phyloP scores from a whole-genome alignment of 176 grass and related monocot species.

The Hordeum marinum region DNA sequence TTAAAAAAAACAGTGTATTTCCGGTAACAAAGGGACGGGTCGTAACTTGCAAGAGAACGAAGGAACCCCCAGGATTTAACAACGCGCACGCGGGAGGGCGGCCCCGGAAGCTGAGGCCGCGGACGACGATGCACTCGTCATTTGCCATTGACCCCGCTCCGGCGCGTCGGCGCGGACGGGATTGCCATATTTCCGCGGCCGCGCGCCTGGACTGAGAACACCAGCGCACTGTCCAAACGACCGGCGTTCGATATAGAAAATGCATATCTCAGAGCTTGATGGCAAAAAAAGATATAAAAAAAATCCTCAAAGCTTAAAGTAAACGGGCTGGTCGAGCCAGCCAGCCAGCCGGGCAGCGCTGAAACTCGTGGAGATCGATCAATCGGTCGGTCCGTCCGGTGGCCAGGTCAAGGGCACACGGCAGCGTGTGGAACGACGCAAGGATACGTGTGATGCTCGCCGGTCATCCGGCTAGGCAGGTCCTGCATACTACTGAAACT shows the following conservation, averaged over 20 bases:
- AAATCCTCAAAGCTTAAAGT: too few species aligned
- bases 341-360: too few species aligned
- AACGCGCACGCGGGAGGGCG: neutral
- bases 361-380: neutral
- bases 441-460: too few species aligned
- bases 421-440: neutral
- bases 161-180: neutral
- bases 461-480: too few species aligned
- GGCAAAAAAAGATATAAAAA: neutral
- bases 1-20: too few species aligned
- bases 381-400: neutral
- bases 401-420: neutral
- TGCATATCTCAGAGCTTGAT: too few species aligned
- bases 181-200: too few species aligned
- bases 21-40: too few species aligned
- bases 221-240: neutral
- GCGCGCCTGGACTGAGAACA: too few species aligned
- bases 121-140: neutral
- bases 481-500: neutral
- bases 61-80: too few species aligned
- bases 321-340: neutral
- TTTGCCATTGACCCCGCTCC: constrained; percentile 15
- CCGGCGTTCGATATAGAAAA: neutral
- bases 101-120: neutral
- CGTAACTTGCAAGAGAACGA: too few species aligned